phyloP scores from a whole-genome alignment of 345 rosid genomes.

The Trapa bicornis region DNA sequence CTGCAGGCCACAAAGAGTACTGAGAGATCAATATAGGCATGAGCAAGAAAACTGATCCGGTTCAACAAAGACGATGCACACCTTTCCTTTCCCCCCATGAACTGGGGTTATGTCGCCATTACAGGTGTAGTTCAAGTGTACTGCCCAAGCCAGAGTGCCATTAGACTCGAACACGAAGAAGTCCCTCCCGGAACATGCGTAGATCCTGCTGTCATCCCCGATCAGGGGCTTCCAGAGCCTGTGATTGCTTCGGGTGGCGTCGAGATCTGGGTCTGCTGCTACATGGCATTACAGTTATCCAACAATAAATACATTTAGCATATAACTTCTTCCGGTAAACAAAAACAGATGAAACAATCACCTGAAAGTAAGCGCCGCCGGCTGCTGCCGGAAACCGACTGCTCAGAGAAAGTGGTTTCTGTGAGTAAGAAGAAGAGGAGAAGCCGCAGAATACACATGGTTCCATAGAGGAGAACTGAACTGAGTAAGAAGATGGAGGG shows the following conservation, averaged over 20 bases:
- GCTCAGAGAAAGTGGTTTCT: background rate
- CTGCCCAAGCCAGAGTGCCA: constrained; percentile 69
- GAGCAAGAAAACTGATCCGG: background rate
- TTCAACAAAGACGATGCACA: constrained; percentile 4
- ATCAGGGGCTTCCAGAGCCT: constrained; percentile 56
- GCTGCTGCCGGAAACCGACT: background rate
- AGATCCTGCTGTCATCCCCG: constrained; percentile 56
- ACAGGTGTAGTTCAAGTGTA: constrained; percentile 51
- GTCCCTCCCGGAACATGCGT: constrained; percentile 47
- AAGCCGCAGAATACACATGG: background rate
- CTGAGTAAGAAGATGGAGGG: background rate
- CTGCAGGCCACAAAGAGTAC: constrained; percentile 18
- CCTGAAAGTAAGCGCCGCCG: constrained; percentile 9
- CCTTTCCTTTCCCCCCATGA: constrained; percentile 51
- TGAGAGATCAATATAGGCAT: no score
- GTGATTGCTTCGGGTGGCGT: constrained; percentile 11
- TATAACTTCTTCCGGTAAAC: background rate
- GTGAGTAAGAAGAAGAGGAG: background rate
- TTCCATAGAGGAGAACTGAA: background rate
- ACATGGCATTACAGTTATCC: background rate
- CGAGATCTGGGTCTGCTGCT: background rate
- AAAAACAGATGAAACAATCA: background rate
- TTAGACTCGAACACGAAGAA: constrained; percentile 61
- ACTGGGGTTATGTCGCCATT: constrained; percentile 37
- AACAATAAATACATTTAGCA: no score